Evolutionary conservation across 306 rosid genomes (phyloP).

Genomic region (Gleditsia sinensis): DNA sequence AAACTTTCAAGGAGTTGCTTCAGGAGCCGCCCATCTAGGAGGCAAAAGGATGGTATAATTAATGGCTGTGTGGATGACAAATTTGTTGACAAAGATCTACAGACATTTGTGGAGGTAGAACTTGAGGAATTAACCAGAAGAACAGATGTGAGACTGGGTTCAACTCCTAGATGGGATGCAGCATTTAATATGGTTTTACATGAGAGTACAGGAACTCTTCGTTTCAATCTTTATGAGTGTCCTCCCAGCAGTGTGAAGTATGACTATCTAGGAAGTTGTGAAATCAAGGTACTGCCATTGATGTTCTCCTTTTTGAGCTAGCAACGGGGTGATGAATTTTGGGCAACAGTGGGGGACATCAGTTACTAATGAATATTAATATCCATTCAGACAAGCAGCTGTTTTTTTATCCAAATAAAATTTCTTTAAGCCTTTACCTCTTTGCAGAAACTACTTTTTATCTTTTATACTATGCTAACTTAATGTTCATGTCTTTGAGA

Average conservation of each 20-base stretch:
- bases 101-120: constrained; percentile 86
- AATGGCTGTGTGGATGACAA: constrained; percentile 48
- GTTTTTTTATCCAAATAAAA: background rate
- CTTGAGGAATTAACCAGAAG: constrained; percentile 74
- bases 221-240: constrained; percentile 67
- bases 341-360: background rate
- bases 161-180: constrained; percentile 72
- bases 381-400: background rate
- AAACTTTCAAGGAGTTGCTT: constrained; percentile 57
- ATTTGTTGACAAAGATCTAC: constrained; percentile 52
- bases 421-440: background rate
- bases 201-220: constrained; percentile 59
- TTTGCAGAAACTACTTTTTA: constrained; percentile 9
- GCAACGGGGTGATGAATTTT: background rate
- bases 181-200: constrained; percentile 86
- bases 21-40: constrained; percentile 55
- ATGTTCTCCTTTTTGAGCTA: constrained; percentile 17
- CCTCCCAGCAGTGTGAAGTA: constrained; percentile 62
- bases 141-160: constrained; percentile 54
- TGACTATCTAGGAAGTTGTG: constrained; percentile 73
- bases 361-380: background rate
- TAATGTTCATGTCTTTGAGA: constrained; percentile 27
- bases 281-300: constrained; percentile 64
- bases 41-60: constrained; percentile 39
- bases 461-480: constrained; percentile 29